phyloP scores from a whole-genome alignment of 2,329 filamentous ascomycete species.

The Sporothrix pallida region DNA sequence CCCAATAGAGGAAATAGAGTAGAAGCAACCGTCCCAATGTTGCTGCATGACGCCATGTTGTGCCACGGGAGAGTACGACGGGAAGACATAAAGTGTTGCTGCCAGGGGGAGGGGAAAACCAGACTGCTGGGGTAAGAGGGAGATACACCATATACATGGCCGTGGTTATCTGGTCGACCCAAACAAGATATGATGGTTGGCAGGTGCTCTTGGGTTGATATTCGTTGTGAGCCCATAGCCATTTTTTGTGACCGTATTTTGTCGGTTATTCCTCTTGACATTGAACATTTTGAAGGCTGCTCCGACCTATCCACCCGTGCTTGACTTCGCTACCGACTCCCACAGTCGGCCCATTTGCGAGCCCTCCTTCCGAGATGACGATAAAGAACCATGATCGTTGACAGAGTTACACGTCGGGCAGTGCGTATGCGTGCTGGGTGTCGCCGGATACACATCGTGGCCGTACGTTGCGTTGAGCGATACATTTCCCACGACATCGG shows the following conservation, averaged over 20 bases:
- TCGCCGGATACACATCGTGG: conserved; percentile 51
- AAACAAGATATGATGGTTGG: neutral
- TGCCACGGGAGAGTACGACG: neutral
- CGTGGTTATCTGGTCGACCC: neutral
- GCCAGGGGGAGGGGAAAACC: neutral
- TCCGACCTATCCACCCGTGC: neutral
- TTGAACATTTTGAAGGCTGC: too few species aligned
- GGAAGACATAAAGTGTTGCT: neutral
- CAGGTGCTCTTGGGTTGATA: neutral
- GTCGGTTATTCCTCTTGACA: too few species aligned
- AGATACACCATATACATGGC: neutral
- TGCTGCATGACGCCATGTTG: neutral
- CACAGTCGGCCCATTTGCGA: too few species aligned
- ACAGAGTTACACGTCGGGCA: conserved; percentile 16
- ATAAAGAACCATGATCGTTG: neutral
- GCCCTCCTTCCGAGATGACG: neutral
- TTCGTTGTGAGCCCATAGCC: neutral
- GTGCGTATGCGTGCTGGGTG: conserved; percentile 38
- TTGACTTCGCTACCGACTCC: too few species aligned
- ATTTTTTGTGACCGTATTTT: neutral
- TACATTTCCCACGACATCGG: conserved; percentile 51
- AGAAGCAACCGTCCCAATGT: neutral
- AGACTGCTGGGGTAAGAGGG: too few species aligned
- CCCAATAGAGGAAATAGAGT: too few species aligned
- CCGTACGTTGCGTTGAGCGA: conserved; percentile 60